Conservation (phyloP, 345 rosid species). For the Kernera saxatilis region DNA sequence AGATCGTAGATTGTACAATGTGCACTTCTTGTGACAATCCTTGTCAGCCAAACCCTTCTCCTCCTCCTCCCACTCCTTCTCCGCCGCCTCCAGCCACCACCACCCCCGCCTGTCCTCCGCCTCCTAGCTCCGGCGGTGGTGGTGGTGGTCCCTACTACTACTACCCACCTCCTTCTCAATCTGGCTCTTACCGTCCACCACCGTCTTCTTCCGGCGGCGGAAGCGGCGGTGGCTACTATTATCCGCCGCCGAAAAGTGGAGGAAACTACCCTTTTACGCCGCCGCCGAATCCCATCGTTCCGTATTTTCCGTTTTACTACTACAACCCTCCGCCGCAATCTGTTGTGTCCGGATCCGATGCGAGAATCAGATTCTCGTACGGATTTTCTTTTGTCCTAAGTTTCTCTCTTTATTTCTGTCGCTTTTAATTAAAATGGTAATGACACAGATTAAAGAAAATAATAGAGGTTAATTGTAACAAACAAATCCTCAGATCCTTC, state of each 20-base stretch:
- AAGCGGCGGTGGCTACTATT: constrained; percentile 36
- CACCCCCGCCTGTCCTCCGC: constrained; percentile 49
- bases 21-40: constrained; percentile 79
- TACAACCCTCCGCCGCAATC: constrained; percentile 60
- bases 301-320: constrained; percentile 86
- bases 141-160: constrained; percentile 44
- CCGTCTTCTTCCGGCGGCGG: constrained; percentile 48
- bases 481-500: constrained; percentile 1
- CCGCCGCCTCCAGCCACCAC: constrained; percentile 30
- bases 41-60: constrained; percentile 40
- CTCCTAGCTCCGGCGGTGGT: constrained; percentile 45
- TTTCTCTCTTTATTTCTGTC: constrained; percentile 13
- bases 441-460: neutral
- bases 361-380: neutral
- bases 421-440: neutral
- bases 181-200: constrained; percentile 53
- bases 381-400: neutral
- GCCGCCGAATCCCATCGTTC: constrained; percentile 96
- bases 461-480: neutral
- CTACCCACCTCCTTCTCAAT: constrained; percentile 62
- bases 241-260: constrained; percentile 51
- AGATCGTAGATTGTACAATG: constrained; percentile 72
- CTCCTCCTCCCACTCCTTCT: constrained; percentile 53
- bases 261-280: constrained; percentile 61
- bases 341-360: constrained; percentile 26